Conservation (phyloP, 371 early-diverging fungal species). For the Mucor mucedo region DNA sequence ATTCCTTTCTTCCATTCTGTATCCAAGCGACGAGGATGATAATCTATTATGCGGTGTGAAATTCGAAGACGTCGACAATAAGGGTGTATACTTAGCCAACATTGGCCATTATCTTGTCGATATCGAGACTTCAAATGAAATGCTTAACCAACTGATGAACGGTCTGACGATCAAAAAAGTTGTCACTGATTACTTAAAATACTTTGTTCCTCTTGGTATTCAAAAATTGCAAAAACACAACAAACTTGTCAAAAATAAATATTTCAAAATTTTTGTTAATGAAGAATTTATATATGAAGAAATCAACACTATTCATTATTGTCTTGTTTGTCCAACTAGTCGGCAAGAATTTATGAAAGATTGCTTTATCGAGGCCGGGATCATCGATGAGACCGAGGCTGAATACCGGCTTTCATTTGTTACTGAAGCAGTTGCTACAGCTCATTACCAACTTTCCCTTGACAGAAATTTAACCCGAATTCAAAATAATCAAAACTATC, state of each 20-base stretch:
- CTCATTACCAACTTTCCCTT: not conserved
- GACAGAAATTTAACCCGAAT: not conserved
- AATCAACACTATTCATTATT: not conserved
- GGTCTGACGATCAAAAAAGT: not conserved
- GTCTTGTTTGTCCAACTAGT: not conserved
- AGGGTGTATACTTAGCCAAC: too few species aligned
- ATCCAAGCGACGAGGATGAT: too few species aligned
- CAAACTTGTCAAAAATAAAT: not conserved
- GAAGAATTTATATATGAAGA: not conserved
- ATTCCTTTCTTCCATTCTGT: too few species aligned
- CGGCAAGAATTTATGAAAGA: not conserved
- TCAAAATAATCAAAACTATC: not conserved
- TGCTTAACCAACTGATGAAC: too few species aligned
- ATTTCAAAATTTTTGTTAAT: not conserved
- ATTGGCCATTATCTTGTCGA: too few species aligned
- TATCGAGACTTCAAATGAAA: too few species aligned
- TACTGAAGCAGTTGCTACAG: not conserved
- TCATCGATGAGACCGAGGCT: not conserved
- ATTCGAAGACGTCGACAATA: too few species aligned
- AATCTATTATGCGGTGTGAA: too few species aligned
- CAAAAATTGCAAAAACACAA: not conserved
- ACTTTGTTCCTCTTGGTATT: not conserved
- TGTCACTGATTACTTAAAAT: not conserved
- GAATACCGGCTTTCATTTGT: not conserved
- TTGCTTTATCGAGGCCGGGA: not conserved